Percentiles rank a stretch among this genome's conserved stretches.
Conservation (phyloP, 768 basidiomycete genomes). For the Lentinula lateritia region DNA sequence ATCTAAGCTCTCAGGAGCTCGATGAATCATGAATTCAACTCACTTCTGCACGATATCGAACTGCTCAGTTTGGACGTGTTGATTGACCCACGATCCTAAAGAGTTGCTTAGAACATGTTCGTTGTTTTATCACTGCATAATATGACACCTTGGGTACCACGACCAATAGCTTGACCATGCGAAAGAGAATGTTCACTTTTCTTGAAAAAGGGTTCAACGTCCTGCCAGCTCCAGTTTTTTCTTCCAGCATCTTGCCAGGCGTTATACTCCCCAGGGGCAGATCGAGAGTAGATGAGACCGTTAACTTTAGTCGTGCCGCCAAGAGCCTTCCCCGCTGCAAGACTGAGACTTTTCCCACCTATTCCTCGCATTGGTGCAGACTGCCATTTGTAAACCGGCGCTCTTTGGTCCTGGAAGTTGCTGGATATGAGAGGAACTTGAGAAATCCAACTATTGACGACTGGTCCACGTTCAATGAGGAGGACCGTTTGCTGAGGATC, state of each 20-base stretch:
- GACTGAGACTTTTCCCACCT: slow-evolving; percentile 8
- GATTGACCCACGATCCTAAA: slow-evolving; percentile 16
- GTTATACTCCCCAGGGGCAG: slow-evolving; percentile 23
- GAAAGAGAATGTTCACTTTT: slow-evolving; percentile 16
- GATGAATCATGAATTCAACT: background rate
- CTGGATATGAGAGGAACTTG: slow-evolving; percentile 28
- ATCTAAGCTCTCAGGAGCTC: too few relatives aligned
- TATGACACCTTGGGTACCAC: slow-evolving; percentile 7
- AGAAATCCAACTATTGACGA: slow-evolving; percentile 22
- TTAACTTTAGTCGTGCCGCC: slow-evolving; percentile 26
- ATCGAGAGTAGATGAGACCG: slow-evolving; percentile 21
- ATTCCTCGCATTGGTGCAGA: slow-evolving; percentile 11
- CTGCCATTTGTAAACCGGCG: slow-evolving; percentile 12
- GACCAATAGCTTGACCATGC: background rate
- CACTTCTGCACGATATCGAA: slow-evolving; percentile 8
- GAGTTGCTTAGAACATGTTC: background rate
- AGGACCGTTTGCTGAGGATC: slow-evolving; percentile 22
- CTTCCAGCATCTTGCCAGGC: slow-evolving; percentile 18
- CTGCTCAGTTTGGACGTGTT: background rate
- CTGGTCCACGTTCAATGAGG: slow-evolving; percentile 28
- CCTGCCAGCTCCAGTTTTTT: slow-evolving; percentile 22
- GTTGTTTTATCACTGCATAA: background rate
- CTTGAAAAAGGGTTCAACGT: slow-evolving; percentile 21
- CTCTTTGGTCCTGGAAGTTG: slow-evolving; percentile 15
- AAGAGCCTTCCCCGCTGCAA: slow-evolving; percentile 21